These are phyloP conservation scores for Isatis lusitanica DNA, from an alignment of 441 rosid genomes.

Conservation along the genomic window DNA sequence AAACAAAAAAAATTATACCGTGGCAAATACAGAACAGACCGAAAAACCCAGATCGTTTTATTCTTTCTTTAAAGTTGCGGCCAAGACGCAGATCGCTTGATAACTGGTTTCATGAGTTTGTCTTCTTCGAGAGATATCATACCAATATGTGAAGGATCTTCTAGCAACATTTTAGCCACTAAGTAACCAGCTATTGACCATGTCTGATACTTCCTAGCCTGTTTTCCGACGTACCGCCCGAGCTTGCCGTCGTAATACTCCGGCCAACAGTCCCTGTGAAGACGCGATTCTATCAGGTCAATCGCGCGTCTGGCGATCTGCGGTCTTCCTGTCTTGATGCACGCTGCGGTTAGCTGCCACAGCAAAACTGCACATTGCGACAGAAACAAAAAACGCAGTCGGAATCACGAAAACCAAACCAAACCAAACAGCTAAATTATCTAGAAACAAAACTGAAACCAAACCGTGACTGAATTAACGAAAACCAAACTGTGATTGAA, in stretches of 20 bases:
- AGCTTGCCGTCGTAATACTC: constrained; percentile 89
- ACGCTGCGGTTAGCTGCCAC: constrained; percentile 95
- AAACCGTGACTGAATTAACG: background rate
- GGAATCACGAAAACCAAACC: background rate
- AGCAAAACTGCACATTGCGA: constrained; percentile 60
- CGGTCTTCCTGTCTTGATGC: constrained; percentile 91
- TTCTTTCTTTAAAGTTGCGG: constrained; percentile 34
- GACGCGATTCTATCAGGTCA: constrained; percentile 74
- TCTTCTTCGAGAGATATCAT: constrained; percentile 96
- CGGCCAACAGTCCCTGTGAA: constrained; percentile 91
- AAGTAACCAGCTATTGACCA: constrained; percentile 95
- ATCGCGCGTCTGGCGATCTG: constrained; percentile 86
- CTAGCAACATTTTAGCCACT: constrained; percentile 95
- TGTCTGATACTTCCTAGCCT: constrained; percentile 83
- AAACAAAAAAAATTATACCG: constrained; percentile 25
- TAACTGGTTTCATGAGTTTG: constrained; percentile 85
- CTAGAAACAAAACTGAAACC: background rate
- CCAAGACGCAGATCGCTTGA: constrained; percentile 93
- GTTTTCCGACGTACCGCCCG: constrained; percentile 81
- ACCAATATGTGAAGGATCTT: constrained; percentile 95
- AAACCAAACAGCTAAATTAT: background rate
- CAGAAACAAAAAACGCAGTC: constrained; percentile 4
- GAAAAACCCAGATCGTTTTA: constrained; percentile 26
- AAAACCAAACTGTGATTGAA: too few species aligned
- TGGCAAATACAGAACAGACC: constrained; percentile 31